Base-by-base conservation (phyloP, 2,329 filamentous ascomycete genomes). In the Epichloe scottii region DNA sequence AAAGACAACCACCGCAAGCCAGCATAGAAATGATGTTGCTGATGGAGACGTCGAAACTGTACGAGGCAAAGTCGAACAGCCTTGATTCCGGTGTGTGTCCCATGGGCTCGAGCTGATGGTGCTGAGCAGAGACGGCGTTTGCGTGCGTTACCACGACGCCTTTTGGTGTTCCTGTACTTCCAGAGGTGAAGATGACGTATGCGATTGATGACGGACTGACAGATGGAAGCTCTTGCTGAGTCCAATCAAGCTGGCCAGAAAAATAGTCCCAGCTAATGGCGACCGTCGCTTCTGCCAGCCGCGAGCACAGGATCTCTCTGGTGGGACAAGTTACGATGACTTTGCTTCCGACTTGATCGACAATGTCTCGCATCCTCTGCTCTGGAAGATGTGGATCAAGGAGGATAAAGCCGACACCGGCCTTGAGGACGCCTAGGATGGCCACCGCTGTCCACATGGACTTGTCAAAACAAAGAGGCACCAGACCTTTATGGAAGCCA, bases 401-500 rank as follows among this genome's bases (percentile, higher is more conserved):
- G 11, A 75, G 65, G 1, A 70, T 69, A 54, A 75, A 75, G 11
- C 70, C 67, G 2, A 65, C 71, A 7, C 73, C 73, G 15, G 71
- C 60, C 57, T 74, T 74, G 68, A 75, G 72, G 50, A 74, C 65
- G 7, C 65, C 71, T 6, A 76, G 58, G 3, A 75, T 66, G 0
- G 69, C 68, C 21, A 75, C 64, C 8, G 68, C 62, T 5, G 72
- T 69, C 71, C 70, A 74, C 55, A 62, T 63, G 37, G 71, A 74
- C 58, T 75, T 75, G 56, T 75, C 71, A 52, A 76, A 75, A 56
- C 71, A 74, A n/a, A 76, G 62, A 2, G 73, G 72, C n/a, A 77
- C 68, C 11, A 65, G 66, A 26, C 26, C 26, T 41, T 62, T 65
- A 17, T 71, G 72, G 11, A 64, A 50, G 2, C 52, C 56, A 35